These are phyloP conservation scores for Poa annua DNA, from an alignment of 176 grass and related monocot species.

Conservation along the genomic window DNA sequence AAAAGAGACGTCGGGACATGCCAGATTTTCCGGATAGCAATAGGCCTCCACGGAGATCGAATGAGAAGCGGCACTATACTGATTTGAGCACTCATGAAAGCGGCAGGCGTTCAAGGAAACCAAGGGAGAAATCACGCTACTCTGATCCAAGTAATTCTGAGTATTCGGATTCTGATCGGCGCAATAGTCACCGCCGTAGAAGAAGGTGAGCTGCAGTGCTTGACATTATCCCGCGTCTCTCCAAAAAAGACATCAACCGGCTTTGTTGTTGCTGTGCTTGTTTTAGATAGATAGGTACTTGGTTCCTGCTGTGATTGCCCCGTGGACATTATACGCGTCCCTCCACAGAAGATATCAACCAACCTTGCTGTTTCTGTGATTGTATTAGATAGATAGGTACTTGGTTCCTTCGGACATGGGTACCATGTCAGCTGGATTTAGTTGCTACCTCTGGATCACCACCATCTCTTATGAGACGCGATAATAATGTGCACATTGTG, in stretches of 20 bases:
- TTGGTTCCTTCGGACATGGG: background rate
- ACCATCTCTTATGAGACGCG: background rate
- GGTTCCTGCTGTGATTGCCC: background rate
- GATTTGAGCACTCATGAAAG: slow-evolving; percentile 14
- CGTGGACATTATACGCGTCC: background rate
- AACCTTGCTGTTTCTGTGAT: background rate
- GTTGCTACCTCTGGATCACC: background rate
- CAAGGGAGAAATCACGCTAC: slow-evolving; percentile 30
- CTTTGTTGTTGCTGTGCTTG: background rate
- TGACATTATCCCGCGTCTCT: background rate
- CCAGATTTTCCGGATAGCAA: slow-evolving; percentile 25
- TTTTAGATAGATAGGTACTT: slow-evolving; percentile 21
- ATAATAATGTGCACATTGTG: slow-evolving; percentile 11
- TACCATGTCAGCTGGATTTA: background rate
- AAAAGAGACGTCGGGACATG: slow-evolving; percentile 21
- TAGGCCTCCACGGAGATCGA: background rate
- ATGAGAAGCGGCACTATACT: background rate
- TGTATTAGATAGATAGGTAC: slow-evolving; percentile 8
- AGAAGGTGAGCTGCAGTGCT: slow-evolving; percentile 39
- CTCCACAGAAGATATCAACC: background rate
- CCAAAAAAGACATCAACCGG: background rate
- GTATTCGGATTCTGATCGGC: slow-evolving; percentile 37
- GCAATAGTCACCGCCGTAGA: slow-evolving; percentile 18
- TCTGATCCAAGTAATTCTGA: slow-evolving; percentile 43
- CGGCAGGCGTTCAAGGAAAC: slow-evolving; percentile 38